Evolutionary conservation across 495 filamentous ascomycete species (phyloP), one percentile per base, ranked within the genome.

Genomic region (Tetracladium setigerum): DNA sequence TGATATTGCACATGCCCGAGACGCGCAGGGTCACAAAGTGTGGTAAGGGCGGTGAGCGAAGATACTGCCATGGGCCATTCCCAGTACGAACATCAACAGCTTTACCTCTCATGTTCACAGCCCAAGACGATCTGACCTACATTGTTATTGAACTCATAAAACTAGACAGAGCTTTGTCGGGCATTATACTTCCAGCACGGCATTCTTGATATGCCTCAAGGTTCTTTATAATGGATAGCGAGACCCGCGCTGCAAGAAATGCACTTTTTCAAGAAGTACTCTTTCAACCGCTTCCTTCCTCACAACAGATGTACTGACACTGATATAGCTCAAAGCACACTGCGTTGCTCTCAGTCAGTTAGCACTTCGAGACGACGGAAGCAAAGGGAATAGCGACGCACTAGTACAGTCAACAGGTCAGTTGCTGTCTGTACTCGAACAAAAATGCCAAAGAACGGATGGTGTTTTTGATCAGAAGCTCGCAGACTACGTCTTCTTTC

Each of bases 401-500:
- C 6, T 62, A 71, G 9, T 55, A 60, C 34, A 71, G 74, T 18
- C 67, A 84, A 18, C 69, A 78, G 22, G 59, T 14, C 46, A 69
- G 0, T 67, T 95, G 3, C 67, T 70, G 35, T 47, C 54, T 12
- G 56, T 74, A 15, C 65, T 94, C 18, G 24, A 62, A 71, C 5
- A 60, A 67, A 30, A 69, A 84, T 54, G 67, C 70, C 32, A 58
- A 50, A 38, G 66, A 68, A 39, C 65, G 53, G 67, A 74, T 30
- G 63, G 68, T 14, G 67, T 72, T 0, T 68, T 96, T 10, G 87
- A 95, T 59, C 72, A 79, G 43, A 89, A 87, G 62, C 67, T 96
- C 19, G 92, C 89, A 7, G 88, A 96, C 62, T 99, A 95, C 68
- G 77, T 84, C 54, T 97, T 97, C 72, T 92, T 95, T 55, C 92